phyloP scores from a whole-genome alignment of 2,329 filamentous ascomycete genomes.

The Epicoccum nigrum region DNA sequence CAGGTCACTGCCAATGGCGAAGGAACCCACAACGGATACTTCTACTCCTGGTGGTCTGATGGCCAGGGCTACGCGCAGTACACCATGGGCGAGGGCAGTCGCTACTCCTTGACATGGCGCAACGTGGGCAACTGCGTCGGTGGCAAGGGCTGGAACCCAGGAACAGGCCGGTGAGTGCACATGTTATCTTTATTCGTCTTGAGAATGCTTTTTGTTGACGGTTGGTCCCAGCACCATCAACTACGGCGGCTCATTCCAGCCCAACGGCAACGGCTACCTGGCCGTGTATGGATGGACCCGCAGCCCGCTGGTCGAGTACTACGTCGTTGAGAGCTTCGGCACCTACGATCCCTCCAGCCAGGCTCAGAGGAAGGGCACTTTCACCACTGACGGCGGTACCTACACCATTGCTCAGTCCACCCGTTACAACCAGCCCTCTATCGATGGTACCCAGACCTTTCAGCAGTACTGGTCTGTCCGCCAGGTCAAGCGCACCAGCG shows the following conservation, averaged over 20 bases:
- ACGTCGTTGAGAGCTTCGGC: slow-evolving; percentile 61
- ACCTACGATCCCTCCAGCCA: slow-evolving; percentile 54
- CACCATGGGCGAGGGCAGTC: slow-evolving; percentile 28
- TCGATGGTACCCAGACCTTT: slow-evolving; percentile 60
- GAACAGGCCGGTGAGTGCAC: slow-evolving; percentile 54
- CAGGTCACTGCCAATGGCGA: slow-evolving; percentile 52
- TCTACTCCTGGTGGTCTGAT: slow-evolving; percentile 66
- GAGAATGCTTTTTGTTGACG: neutral
- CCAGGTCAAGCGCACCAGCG: slow-evolving; percentile 55
- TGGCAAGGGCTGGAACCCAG: slow-evolving; percentile 39
- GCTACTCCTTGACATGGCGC: slow-evolving; percentile 32
- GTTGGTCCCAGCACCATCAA: slow-evolving; percentile 19
- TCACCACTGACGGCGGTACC: slow-evolving; percentile 58
- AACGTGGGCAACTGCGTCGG: slow-evolving; percentile 35
- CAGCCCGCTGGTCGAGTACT: slow-evolving; percentile 62
- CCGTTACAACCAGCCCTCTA: slow-evolving; percentile 59
- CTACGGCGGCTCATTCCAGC: slow-evolving; percentile 30
- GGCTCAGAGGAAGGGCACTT: slow-evolving; percentile 53
- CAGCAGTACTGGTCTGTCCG: slow-evolving; percentile 62
- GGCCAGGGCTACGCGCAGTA: slow-evolving; percentile 41
- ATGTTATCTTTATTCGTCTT: neutral
- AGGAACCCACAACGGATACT: slow-evolving; percentile 56
- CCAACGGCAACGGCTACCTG: slow-evolving; percentile 32
- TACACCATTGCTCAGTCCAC: slow-evolving; percentile 59
- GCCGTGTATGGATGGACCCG: slow-evolving; percentile 63